These are phyloP conservation scores for Biscogniauxia sp. DNA, from an alignment of 2,329 filamentous ascomycete species.

Conservation along the genomic window DNA sequence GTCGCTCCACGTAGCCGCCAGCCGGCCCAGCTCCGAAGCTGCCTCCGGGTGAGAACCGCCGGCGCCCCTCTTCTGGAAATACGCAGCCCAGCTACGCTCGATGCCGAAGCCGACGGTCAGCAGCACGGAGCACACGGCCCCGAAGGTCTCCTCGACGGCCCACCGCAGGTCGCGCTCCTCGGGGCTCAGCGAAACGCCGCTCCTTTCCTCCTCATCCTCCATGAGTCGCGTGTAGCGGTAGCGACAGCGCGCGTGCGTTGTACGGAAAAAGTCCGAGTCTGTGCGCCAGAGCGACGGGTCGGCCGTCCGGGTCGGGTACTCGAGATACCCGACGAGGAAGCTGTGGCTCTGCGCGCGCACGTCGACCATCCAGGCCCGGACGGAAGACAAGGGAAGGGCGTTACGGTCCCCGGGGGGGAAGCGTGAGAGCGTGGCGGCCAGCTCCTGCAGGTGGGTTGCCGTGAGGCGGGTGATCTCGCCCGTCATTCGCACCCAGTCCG, in stretches of 20 bases:
- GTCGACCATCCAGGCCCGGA: conserved; percentile 31
- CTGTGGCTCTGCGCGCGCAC: conserved; percentile 40
- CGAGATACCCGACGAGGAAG: conserved; percentile 43
- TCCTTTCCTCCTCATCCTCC: conserved; percentile 11
- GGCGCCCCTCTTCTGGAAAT: conserved; percentile 7
- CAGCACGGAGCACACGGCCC: conserved; percentile 40
- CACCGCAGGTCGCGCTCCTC: conserved; percentile 38
- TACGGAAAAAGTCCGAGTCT: conserved; percentile 33
- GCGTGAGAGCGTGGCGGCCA: conserved; percentile 29
- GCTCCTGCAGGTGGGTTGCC: conserved; percentile 32
- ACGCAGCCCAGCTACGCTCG: conserved; percentile 36
- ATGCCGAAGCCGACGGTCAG: conserved; percentile 42
- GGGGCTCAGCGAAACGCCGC: conserved; percentile 19
- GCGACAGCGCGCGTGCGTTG: conserved; percentile 40
- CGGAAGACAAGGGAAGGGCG: conserved; percentile 11
- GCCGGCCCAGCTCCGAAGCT: neutral
- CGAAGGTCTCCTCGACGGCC: conserved; percentile 40
- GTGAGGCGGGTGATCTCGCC: conserved; percentile 42
- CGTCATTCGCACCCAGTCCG: conserved; percentile 43
- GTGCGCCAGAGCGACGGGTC: conserved; percentile 30
- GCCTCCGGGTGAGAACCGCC: conserved; percentile 20
- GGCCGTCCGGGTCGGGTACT: conserved; percentile 36
- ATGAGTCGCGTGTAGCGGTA: conserved; percentile 40
- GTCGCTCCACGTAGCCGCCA: conserved; percentile 27
- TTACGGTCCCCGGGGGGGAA: conserved; percentile 9